phyloP scores from a whole-genome alignment of 805 yeast genomes.

The Brettanomyces nanus region DNA sequence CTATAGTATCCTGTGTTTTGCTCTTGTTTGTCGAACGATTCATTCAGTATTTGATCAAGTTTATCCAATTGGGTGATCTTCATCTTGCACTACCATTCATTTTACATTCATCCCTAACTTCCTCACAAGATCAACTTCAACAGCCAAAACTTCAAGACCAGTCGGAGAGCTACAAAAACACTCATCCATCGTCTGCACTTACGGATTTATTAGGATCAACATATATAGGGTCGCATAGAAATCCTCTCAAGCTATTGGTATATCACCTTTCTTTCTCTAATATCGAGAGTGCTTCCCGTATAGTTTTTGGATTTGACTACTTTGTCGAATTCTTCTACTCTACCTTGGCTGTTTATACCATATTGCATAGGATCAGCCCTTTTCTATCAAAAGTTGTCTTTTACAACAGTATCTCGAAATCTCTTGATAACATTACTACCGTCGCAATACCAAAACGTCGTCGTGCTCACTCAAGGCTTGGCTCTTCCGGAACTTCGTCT shows the following conservation, averaged over 20 bases:
- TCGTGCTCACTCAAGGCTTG: neutral
- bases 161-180: neutral
- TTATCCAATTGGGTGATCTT: neutral
- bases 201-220: conserved; percentile 10
- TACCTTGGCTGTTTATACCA: conserved; percentile 22
- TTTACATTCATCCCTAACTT: neutral
- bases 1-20: conserved; percentile 18
- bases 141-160: neutral
- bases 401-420: conserved; percentile 9
- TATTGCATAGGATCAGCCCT: conserved; percentile 23
- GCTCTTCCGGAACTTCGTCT: too few relatives aligned
- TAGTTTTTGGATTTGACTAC: conserved; percentile 20
- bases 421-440: conserved; percentile 13
- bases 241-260: conserved; percentile 15
- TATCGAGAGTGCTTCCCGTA: conserved; percentile 8
- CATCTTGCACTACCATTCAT: neutral
- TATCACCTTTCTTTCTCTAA: conserved; percentile 16
- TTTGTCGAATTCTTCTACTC: conserved; percentile 22
- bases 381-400: conserved; percentile 13
- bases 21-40: conserved; percentile 13
- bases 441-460: conserved; percentile 10
- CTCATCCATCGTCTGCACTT: neutral
- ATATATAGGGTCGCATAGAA: conserved; percentile 13
- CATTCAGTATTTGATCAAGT: conserved; percentile 6
- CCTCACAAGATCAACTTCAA: neutral